Conservation (phyloP, 192 early-diverging fungal genomes). For the Gorgonomyces haynaldii region DNA sequence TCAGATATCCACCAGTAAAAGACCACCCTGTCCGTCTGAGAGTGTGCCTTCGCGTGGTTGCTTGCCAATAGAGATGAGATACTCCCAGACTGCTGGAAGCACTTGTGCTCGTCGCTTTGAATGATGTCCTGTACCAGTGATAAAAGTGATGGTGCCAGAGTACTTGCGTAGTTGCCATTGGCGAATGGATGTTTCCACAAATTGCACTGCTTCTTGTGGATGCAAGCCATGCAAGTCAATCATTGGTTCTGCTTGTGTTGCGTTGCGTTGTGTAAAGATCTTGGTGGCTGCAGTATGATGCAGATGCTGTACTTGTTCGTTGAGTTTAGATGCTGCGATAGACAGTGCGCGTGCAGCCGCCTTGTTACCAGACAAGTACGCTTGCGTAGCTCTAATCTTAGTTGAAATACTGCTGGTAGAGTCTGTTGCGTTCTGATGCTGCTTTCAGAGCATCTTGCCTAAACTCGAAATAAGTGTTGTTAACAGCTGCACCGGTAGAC, state of each 20-base stretch:
- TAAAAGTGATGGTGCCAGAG: slow-evolving; percentile 18
- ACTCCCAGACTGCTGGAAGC: slow-evolving; percentile 23
- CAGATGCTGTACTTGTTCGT: slow-evolving; percentile 22
- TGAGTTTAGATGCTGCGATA: slow-evolving; percentile 21
- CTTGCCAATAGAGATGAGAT: slow-evolving; percentile 12
- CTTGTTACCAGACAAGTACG: slow-evolving; percentile 31
- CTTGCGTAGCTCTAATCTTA: slow-evolving; percentile 30
- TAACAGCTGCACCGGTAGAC: slow-evolving; percentile 26
- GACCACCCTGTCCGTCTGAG: slow-evolving; percentile 30
- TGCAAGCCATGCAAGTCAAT: slow-evolving; percentile 44
- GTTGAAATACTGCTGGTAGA: slow-evolving; percentile 27
- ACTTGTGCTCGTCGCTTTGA: slow-evolving; percentile 25
- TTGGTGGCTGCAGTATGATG: slow-evolving; percentile 19
- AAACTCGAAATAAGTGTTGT: slow-evolving; percentile 22
- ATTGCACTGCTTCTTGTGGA: slow-evolving; percentile 32
- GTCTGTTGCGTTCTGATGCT: slow-evolving; percentile 29
- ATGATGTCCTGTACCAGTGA: slow-evolving; percentile 44
- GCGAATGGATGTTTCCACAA: slow-evolving; percentile 12
- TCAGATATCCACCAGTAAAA: slow-evolving; percentile 24
- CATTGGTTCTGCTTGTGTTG: slow-evolving; percentile 3
- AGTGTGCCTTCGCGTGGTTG: slow-evolving; percentile 23
- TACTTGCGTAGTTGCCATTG: slow-evolving; percentile 16
- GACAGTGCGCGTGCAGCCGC: slow-evolving; percentile 38
- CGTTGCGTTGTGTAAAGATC: slow-evolving; percentile 31
- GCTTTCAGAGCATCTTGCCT: slow-evolving; percentile 32